Evolutionary conservation across 805 yeast species (phyloP).

Genomic region (Yamadazyma scolyti): DNA sequence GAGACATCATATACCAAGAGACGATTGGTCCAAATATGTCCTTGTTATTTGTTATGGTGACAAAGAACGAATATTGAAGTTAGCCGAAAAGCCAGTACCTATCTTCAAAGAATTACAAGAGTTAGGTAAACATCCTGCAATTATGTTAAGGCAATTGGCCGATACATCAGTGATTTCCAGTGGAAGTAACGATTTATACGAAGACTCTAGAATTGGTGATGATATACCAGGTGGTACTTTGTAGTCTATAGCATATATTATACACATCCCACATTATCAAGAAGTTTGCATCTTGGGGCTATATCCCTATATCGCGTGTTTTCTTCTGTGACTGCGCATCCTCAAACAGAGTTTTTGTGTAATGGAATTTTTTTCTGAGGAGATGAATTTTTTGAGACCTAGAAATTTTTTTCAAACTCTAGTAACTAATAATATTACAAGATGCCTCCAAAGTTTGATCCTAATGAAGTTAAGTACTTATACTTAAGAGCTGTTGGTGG

Average conservation of each 20-base stretch:
- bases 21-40: constrained; percentile 86
- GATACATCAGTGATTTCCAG: constrained; percentile 20
- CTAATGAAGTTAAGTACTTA: constrained; percentile 95
- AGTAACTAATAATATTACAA: constrained; percentile 21
- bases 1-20: constrained; percentile 70
- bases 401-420: too few relatives aligned
- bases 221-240: constrained; percentile 45
- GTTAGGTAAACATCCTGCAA: constrained; percentile 82
- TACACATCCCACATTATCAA: too few relatives aligned
- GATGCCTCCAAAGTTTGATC: constrained; percentile 99
- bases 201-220: constrained; percentile 38
- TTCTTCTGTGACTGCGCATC: constrained; percentile 2
- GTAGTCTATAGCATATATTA: too few relatives aligned
- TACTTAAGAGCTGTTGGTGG: constrained; percentile 99
- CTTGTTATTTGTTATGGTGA: constrained; percentile 88
- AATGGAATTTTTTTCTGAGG: too few relatives aligned
- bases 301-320: constrained; percentile 1
- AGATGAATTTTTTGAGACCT: neutral
- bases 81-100: constrained; percentile 84
- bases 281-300: too few relatives aligned
- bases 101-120: constrained; percentile 83
- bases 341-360: too few relatives aligned
- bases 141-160: constrained; percentile 85
- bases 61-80: constrained; percentile 75
- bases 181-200: constrained; percentile 23